Evolutionary conservation across 192 early-diverging fungal species (phyloP), one percentile per base, ranked within the genome.

Genomic region (Endogone sp.): DNA sequence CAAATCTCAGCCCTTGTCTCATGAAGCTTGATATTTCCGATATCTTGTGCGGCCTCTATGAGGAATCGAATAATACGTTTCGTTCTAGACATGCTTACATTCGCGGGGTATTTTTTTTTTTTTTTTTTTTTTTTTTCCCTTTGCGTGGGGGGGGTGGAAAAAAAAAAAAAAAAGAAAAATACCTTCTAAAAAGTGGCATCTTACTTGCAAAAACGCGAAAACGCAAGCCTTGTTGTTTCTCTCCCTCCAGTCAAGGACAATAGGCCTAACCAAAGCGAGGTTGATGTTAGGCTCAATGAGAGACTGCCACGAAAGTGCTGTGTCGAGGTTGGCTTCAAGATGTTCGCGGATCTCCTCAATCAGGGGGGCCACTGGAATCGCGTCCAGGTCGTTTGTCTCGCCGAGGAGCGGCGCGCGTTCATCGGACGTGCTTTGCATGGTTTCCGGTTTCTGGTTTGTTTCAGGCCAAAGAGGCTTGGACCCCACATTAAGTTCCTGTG

Each of bases 171-270:
- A 3, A 24, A 6, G 26, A 1, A 21, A 3, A 23, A 49, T 68
- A 76, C 78, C 78, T 76, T 71, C 60, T 13, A 80, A 61, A 60
- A 75, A 80, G 29, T 80, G 67, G 64, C 74, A 76, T 6, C 78
- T 66, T 16, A 73, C 75, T 31, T 66, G 25, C 29, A 80, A 30
- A 55, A 72, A 80, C 6, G 68, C 60, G 24, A 73, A 80, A 4
- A 76, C 78, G 6, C 74, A 70, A 2, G 78, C 78, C 4, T 71
- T 72, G 37, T 80, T 74, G 61, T 63, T 67, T 21, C 71, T 25
- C 11, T 72, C 71, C 64, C 73, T 71, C 16, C 78, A 66, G 20
- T 76, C 69, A 37, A 58, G 73, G 21, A 80, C 74, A 23, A 80
- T 75, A 9, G 78, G 78, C 22, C 68, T 49, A 24, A 80, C 24